Percentiles rank a stretch among this genome's conserved stretches.
phyloP scores from a whole-genome alignment of 2,329 filamentous ascomycete species.

The Verticillium longisporum region DNA sequence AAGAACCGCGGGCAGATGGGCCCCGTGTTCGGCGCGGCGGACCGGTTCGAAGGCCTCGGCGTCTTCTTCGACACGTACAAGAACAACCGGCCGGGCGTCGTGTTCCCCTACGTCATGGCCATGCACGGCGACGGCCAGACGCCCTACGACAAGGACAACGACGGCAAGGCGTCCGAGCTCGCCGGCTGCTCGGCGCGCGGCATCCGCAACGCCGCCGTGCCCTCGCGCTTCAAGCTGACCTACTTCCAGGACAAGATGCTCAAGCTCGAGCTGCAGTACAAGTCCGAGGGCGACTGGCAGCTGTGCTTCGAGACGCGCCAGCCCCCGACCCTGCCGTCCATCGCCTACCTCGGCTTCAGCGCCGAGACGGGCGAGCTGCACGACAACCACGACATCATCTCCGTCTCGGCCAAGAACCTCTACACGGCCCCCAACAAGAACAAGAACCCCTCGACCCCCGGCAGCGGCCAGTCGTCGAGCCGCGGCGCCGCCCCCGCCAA shows the following conservation, averaged over 20 bases:
- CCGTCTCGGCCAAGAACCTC: slow-evolving; percentile 78
- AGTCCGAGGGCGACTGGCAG: slow-evolving; percentile 80
- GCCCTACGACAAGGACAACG: slow-evolving; percentile 84
- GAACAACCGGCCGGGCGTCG: slow-evolving; percentile 92
- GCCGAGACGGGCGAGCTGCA: slow-evolving; percentile 93
- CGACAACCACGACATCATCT: slow-evolving; percentile 97
- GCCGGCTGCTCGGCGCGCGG: slow-evolving; percentile 93
- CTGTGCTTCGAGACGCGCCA: slow-evolving; percentile 74
- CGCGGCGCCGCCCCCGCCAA: slow-evolving; percentile 29
- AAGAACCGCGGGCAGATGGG: slow-evolving; percentile 79
- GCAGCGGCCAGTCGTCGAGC: slow-evolving; percentile 12
- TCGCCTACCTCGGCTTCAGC: slow-evolving; percentile 69
- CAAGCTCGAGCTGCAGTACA: slow-evolving; percentile 90
- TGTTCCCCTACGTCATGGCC: slow-evolving; percentile 97
- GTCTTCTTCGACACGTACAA: slow-evolving; percentile 99
- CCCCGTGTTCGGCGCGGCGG: slow-evolving; percentile 78
- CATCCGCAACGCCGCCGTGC: slow-evolving; percentile 69
- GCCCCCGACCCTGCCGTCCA: slow-evolving; percentile 70
- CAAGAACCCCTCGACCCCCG: slow-evolving; percentile 26
- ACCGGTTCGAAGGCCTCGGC: slow-evolving; percentile 89
- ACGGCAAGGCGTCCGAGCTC: slow-evolving; percentile 88
- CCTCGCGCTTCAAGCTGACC: slow-evolving; percentile 81
- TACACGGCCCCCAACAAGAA: slow-evolving; percentile 57
- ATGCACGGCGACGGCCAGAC: slow-evolving; percentile 93
- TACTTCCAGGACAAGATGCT: slow-evolving; percentile 96